A percentile compares a stretch with the other conserved stretches of the same genome.
phyloP scores from a whole-genome alignment of 2,329 filamentous ascomycete species.

The Phaeophleospora eucalypticola region DNA sequence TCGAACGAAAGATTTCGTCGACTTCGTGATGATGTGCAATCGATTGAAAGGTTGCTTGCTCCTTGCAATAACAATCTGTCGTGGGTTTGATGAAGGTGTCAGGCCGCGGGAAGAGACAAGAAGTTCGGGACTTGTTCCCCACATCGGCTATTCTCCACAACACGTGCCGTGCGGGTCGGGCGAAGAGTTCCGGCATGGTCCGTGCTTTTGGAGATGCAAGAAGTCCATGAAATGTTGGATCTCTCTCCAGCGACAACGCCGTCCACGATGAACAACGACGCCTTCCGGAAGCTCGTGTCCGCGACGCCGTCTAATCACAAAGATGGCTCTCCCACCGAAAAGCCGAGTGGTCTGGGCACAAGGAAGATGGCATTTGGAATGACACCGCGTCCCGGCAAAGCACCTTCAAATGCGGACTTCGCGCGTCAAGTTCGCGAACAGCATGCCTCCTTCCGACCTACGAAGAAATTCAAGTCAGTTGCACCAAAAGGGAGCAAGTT shows the following conservation, averaged over 20 bases:
- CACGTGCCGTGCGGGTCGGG: no score
- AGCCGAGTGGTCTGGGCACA: conserved; percentile 27
- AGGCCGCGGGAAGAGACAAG: no score
- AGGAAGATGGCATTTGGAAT: conserved; percentile 56
- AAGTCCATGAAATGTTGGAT: no score
- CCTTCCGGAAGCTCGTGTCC: conserved; percentile 77
- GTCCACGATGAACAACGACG: conserved; percentile 88
- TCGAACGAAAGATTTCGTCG: no score
- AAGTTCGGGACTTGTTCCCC: no score
- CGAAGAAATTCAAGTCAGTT: conserved; percentile 67
- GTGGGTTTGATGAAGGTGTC: no score
- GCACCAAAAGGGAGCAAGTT: conserved; percentile 80
- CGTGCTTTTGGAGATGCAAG: no score
- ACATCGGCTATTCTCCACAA: no score
- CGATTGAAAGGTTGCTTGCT: no score
- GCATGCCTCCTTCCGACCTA: conserved; percentile 49
- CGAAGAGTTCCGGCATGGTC: no score
- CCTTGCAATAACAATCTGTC: no score
- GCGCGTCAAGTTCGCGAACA: conserved; percentile 78
- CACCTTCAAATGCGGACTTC: conserved; percentile 60
- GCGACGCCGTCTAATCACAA: conserved; percentile 45
- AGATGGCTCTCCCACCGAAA: conserved; percentile 29
- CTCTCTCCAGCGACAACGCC: not conserved
- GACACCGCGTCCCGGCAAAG: conserved; percentile 74
- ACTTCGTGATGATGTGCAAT: no score